Percentiles rank a stretch among this genome's conserved stretches.
phyloP scores from a whole-genome alignment of 73 alveolate species.

The Urostyla sp. region DNA sequence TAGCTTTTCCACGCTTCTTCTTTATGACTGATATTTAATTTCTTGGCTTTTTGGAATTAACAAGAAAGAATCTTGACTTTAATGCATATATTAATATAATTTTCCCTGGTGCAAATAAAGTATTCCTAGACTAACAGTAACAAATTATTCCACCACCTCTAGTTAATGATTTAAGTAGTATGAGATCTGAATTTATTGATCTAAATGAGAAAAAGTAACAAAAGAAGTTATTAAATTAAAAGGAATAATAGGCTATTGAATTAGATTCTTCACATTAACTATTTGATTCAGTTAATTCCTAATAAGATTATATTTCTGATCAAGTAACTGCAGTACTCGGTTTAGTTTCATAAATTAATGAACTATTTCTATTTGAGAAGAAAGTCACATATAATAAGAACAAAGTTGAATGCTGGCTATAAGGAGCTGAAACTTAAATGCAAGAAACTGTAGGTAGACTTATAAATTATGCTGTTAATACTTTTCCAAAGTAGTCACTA shows the following conservation, averaged over 20 bases:
- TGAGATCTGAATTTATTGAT: conserved; percentile 35
- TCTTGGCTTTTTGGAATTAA: conserved; percentile 54
- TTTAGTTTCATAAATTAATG: conserved; percentile 65
- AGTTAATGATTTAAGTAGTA: conserved; percentile 31
- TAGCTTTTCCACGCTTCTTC: conserved; percentile 79
- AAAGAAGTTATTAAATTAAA: neutral
- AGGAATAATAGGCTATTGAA: neutral
- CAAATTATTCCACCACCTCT: conserved; percentile 40
- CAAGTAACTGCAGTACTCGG: too few relatives aligned
- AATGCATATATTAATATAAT: conserved; percentile 52
- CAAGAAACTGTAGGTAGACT: conserved; percentile 73
- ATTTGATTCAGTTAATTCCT: too few relatives aligned
- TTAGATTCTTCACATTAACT: too few relatives aligned
- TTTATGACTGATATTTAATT: conserved; percentile 75
- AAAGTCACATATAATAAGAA: conserved; percentile 43
- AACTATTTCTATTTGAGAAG: conserved; percentile 70
- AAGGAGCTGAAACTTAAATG: conserved; percentile 72
- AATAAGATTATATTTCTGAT: too few relatives aligned
- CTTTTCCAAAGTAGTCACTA: conserved; percentile 77
- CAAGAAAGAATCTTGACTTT: conserved; percentile 39
- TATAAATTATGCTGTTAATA: conserved; percentile 63
- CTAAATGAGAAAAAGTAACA: neutral
- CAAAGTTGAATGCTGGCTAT: conserved; percentile 69
- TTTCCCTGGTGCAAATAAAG: conserved; percentile 74
- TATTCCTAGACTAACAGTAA: conserved; percentile 56